A percentile compares a stretch with the other conserved stretches of the same genome.
Evolutionary conservation across 345 rosid genomes (phyloP).

Genomic region (Eucalyptus melliodora): DNA sequence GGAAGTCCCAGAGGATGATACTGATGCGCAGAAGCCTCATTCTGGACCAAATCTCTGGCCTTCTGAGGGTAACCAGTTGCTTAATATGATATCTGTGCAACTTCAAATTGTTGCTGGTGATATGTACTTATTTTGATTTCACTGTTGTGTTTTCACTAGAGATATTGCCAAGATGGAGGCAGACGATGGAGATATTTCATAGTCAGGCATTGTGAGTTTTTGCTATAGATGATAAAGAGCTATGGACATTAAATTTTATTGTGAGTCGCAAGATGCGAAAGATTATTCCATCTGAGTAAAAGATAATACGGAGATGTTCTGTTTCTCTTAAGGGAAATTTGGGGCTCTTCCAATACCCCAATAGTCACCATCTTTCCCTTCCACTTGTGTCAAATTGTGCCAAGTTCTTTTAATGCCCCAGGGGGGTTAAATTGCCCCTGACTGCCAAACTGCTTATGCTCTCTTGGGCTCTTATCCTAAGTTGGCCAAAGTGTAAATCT

Average conservation of each 20-base stretch:
- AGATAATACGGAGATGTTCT: not conserved
- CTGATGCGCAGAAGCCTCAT: no score
- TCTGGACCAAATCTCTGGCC: no score
- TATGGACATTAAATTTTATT: rapidly evolving
- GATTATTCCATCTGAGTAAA: not conserved
- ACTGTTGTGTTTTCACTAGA: constrained; percentile 4
- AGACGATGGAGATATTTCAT: constrained; percentile 68
- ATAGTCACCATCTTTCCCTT: no score
- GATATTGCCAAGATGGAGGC: constrained; percentile 69
- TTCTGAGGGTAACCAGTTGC: constrained; percentile 6
- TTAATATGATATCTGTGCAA: not conserved
- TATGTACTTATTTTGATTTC: not conserved
- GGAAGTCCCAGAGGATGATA: no score
- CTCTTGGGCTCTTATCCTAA: no score
- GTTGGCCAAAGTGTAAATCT: not conserved
- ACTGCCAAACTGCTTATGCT: no score
- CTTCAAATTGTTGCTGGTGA: not conserved
- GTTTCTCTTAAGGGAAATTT: not conserved
- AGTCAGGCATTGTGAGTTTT: constrained; percentile 48
- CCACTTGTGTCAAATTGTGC: no score
- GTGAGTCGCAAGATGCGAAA: not conserved
- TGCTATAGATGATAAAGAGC: not conserved
- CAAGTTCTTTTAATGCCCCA: no score
- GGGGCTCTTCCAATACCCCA: no score
- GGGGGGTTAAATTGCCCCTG: no score